These are phyloP conservation scores for Solanum dulcamara DNA, from an alignment of 257 asterid species.

Conservation along the genomic window DNA sequence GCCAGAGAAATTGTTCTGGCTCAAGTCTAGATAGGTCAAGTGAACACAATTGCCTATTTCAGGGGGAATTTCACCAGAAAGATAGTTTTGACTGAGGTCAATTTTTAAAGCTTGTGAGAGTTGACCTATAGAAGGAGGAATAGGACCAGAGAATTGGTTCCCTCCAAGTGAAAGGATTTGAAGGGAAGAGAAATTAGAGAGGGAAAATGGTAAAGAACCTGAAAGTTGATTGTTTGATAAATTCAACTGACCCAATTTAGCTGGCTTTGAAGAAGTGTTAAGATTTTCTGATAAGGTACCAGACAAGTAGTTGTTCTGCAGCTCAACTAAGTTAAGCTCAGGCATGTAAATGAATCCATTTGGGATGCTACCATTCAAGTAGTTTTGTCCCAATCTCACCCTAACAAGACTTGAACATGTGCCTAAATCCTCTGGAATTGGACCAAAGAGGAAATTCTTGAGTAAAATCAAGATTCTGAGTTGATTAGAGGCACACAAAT, in stretches of 20 bases:
- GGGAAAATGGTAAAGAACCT: slow-evolving; percentile 58
- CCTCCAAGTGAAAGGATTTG: slow-evolving; percentile 58
- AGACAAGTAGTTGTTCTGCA: slow-evolving; percentile 69
- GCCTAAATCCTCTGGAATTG: slow-evolving; percentile 66
- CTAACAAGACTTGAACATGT: slow-evolving; percentile 64
- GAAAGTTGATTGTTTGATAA: slow-evolving; percentile 70
- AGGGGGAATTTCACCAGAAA: slow-evolving; percentile 58
- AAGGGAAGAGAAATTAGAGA: slow-evolving; percentile 53
- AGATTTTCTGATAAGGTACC: slow-evolving; percentile 52
- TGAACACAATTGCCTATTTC: slow-evolving; percentile 62
- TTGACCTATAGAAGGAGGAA: slow-evolving; percentile 70
- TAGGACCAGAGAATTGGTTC: slow-evolving; percentile 60
- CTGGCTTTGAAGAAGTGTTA: slow-evolving; percentile 23
- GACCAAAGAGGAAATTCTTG: slow-evolving; percentile 66
- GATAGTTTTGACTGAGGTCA: slow-evolving; percentile 52
- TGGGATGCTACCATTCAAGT: slow-evolving; percentile 79
- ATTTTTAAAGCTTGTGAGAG: slow-evolving; percentile 56
- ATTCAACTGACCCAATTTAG: slow-evolving; percentile 49
- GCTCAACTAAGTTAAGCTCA: slow-evolving; percentile 60
- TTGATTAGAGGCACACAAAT: slow-evolving; percentile 48
- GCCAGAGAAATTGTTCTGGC: slow-evolving; percentile 64
- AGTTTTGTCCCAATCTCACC: slow-evolving; percentile 78
- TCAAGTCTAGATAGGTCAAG: slow-evolving; percentile 72
- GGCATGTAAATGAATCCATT: slow-evolving; percentile 71
- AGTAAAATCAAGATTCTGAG: slow-evolving; percentile 54